A percentile compares a stretch with the other conserved stretches of the same genome.
phyloP scores from a whole-genome alignment of 2,329 filamentous ascomycete genomes.

The Tolypocladium amazonense region DNA sequence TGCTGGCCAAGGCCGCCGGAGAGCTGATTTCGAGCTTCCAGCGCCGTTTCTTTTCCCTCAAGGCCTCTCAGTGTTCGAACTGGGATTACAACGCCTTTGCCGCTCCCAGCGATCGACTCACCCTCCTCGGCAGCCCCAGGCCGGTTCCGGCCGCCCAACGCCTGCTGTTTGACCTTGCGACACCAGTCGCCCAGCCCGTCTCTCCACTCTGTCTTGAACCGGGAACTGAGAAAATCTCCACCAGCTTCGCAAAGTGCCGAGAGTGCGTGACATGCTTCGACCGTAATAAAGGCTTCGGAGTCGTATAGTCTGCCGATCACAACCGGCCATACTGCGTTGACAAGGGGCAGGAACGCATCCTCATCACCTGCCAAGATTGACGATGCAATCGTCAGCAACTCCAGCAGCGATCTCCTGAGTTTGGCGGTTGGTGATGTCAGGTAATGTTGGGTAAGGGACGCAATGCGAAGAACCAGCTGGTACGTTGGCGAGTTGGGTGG shows the following conservation, averaged over 20 bases:
- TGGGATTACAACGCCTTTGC: constrained; percentile 20
- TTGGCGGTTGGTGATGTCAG: constrained; percentile 74
- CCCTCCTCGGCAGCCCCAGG: not conserved
- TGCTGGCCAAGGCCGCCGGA: constrained; percentile 42
- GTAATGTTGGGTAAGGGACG: constrained; percentile 78
- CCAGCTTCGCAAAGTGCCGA: constrained; percentile 58
- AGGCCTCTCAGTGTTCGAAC: constrained; percentile 13
- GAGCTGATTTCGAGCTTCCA: constrained; percentile 4
- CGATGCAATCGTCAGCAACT: constrained; percentile 62
- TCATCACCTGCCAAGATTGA: constrained; percentile 66
- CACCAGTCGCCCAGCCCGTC: constrained; percentile 42
- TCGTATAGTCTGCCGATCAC: constrained; percentile 59
- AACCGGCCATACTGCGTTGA: constrained; percentile 87
- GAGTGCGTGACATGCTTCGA: constrained; percentile 61
- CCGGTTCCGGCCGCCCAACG: constrained; percentile 11
- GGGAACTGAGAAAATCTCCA: constrained; percentile 68
- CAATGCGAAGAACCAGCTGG: constrained; percentile 69
- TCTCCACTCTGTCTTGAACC: constrained; percentile 66
- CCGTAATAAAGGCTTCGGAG: constrained; percentile 54
- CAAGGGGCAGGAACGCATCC: constrained; percentile 73
- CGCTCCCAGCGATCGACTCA: not conserved
- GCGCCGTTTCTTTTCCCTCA: constrained; percentile 5
- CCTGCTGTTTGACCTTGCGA: constrained; percentile 29
- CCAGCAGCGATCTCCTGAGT: constrained; percentile 68
- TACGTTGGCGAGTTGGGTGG: constrained; percentile 69